Evolutionary conservation across 805 yeast genomes (phyloP), one percentile per base, ranked within the genome.

Genomic region (Dipodascus geniculatus): DNA sequence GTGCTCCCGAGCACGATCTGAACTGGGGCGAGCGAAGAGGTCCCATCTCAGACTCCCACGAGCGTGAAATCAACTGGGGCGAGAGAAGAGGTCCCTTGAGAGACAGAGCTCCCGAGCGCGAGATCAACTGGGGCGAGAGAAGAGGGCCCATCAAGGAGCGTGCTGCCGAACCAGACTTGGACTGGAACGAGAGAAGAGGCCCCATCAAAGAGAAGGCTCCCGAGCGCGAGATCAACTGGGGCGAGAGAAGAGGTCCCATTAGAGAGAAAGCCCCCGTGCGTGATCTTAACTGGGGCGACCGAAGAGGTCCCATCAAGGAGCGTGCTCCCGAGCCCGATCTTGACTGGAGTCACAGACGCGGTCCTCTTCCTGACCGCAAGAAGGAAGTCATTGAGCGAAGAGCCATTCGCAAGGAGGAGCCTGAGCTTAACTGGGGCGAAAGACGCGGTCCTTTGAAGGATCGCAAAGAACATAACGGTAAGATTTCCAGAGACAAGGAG

Each of bases 331-430:
- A 28, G 14, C 35, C 35, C 14, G 35, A 28, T 8, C 8, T 28
- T 28, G 35, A 28, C 14, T 28, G 35, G 35, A 28, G 35, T 28
- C 35, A 28, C 8, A 28, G 35, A 28, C 35, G 35, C 14, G 35
- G 35, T 14, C 44, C 44, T 38, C 17, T 38, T 17, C 31, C n/a
- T n/a, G 47, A 22, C 6, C 42, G 22, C 3, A n/a, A 51, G 14
- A 33, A 33, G 35, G 89, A 83, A 54, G 71, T 72, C 51, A 33
- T 51, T 44, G 54, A 55, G 56, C 24, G 48, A 24, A 49, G 53
- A 47, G 28, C 38, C 22, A 54, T 28, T 16, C 56, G 53, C 20
- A 28, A 23, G 6, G 49, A 51, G 6, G 54, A 28, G 16, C 42
- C 42, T 44, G 48, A 42, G 23, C 33, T 51, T 24, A 24, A 52